Percentiles rank a stretch among this genome's conserved stretches.
These are phyloP conservation scores for Magnolia sinica DNA, from an alignment of 164 flowering plant species.

Conservation along the genomic window DNA sequence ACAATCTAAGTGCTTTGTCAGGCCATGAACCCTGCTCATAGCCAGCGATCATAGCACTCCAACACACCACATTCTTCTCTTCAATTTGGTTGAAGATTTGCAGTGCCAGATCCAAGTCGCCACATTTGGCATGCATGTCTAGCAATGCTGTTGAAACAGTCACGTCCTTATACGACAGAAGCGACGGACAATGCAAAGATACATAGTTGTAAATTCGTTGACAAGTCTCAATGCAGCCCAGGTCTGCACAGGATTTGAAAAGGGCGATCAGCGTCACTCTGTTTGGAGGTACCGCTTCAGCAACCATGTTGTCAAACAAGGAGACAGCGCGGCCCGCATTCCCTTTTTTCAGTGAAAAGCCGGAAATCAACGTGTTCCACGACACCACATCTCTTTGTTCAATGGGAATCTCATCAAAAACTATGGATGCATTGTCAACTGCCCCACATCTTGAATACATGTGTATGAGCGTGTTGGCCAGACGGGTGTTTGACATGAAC, in stretches of 20 bases:
- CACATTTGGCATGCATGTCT: slow-evolving; percentile 28
- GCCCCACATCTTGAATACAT: slow-evolving; percentile 18
- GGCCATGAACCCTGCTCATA: slow-evolving; percentile 22
- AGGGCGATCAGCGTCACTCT: slow-evolving; percentile 20
- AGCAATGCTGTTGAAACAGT: slow-evolving; percentile 24
- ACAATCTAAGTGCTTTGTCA: slow-evolving; percentile 22
- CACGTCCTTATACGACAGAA: slow-evolving; percentile 12
- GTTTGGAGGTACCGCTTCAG: slow-evolving; percentile 15
- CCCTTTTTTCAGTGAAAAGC: slow-evolving; percentile 13
- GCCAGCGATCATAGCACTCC: slow-evolving; percentile 34
- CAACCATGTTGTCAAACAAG: slow-evolving; percentile 18
- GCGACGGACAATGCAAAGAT: slow-evolving; percentile 2
- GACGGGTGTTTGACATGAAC: slow-evolving; percentile 15
- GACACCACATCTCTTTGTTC: slow-evolving; percentile 23
- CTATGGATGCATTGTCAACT: slow-evolving; percentile 11
- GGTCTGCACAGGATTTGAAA: slow-evolving; percentile 20
- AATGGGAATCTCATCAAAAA: slow-evolving; percentile 14
- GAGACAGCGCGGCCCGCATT: slow-evolving; percentile 18
- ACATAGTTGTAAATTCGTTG: slow-evolving; percentile 14
- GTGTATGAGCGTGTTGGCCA: slow-evolving; percentile 24
- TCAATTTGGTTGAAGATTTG: slow-evolving; percentile 18
- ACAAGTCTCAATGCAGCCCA: slow-evolving; percentile 19
- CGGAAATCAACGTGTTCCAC: slow-evolving; percentile 29
- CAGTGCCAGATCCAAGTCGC: slow-evolving; percentile 19
- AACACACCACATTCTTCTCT: slow-evolving; percentile 28